phyloP scores from a whole-genome alignment of 805 yeast species.

The Wickerhamiella azymoides region DNA sequence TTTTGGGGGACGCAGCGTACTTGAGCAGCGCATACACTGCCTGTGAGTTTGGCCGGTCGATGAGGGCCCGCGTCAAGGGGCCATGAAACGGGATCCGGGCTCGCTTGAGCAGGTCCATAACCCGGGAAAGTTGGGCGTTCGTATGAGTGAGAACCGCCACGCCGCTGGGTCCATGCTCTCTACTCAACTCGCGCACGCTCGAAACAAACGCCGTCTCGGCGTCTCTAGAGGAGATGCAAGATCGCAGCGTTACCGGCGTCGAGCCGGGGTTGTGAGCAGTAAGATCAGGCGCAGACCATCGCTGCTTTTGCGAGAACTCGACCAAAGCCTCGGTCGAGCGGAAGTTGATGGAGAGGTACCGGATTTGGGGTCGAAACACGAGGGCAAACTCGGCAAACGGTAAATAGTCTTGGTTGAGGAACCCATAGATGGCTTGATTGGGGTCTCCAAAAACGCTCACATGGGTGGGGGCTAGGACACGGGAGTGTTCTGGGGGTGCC shows the following conservation, averaged over 20 bases:
- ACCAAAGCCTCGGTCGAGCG: slow-evolving; percentile 63
- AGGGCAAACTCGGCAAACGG: slow-evolving; percentile 34
- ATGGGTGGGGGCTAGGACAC: slow-evolving; percentile 15
- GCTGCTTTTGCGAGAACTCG: slow-evolving; percentile 21
- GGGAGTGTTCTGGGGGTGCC: too few relatives aligned
- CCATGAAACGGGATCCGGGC: neutral
- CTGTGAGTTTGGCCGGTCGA: neutral
- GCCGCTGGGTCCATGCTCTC: neutral
- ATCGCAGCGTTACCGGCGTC: too few relatives aligned
- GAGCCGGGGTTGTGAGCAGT: too few relatives aligned
- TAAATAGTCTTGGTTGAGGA: slow-evolving; percentile 61
- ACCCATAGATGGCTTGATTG: slow-evolving; percentile 86
- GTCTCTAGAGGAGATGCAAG: too few relatives aligned
- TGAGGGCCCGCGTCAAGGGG: neutral
- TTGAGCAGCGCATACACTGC: neutral
- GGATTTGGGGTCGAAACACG: slow-evolving; percentile 19
- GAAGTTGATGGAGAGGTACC: slow-evolving; percentile 55
- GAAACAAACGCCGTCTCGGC: too few relatives aligned
- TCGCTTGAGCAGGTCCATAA: neutral
- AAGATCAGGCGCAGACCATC: too few relatives aligned
- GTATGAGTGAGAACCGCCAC: slow-evolving; percentile 1
- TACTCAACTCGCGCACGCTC: neutral
- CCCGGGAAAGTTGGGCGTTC: neutral
- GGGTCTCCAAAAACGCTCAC: slow-evolving; percentile 93
- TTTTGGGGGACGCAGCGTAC: neutral